phyloP scores from a whole-genome alignment of 2,329 filamentous ascomycete genomes.

The Phyllosticta paracitricarpa region DNA sequence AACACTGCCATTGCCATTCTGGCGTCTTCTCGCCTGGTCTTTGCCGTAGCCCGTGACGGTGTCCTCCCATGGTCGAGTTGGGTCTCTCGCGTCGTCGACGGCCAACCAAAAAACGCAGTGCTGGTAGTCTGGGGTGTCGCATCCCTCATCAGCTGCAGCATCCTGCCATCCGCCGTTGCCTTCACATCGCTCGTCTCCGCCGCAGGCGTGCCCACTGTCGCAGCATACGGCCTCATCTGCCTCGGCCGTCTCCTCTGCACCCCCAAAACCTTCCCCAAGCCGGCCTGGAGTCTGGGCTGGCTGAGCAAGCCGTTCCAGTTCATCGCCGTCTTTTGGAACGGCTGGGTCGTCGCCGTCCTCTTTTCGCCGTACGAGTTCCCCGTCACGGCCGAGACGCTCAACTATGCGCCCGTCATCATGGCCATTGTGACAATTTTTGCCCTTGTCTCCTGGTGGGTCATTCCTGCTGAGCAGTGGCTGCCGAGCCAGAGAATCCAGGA shows the following conservation, averaged over 20 bases:
- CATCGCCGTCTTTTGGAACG: slow-evolving; percentile 29
- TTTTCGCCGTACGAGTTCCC: slow-evolving; percentile 30
- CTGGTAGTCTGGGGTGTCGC: slow-evolving; percentile 48
- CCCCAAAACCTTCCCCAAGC: slow-evolving; percentile 25
- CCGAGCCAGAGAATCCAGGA: slow-evolving; percentile 13
- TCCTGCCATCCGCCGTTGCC: slow-evolving; percentile 42
- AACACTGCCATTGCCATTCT: slow-evolving; percentile 52
- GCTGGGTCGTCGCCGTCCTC: slow-evolving; percentile 28
- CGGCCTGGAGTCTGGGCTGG: slow-evolving; percentile 26
- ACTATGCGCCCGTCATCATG: slow-evolving; percentile 30
- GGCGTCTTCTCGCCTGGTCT: slow-evolving; percentile 51
- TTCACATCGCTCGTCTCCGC: slow-evolving; percentile 30
- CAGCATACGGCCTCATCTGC: slow-evolving; percentile 25
- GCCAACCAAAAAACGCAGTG: slow-evolving; percentile 50
- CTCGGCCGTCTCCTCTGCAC: slow-evolving; percentile 29
- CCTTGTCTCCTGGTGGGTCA: slow-evolving; percentile 25
- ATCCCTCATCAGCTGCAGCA: slow-evolving; percentile 48
- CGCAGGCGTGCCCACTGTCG: slow-evolving; percentile 31
- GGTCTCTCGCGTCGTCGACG: slow-evolving; percentile 44
- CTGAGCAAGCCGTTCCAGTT: slow-evolving; percentile 27
- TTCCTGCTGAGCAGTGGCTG: slow-evolving; percentile 28
- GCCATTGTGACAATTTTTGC: slow-evolving; percentile 30
- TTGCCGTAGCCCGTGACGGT: slow-evolving; percentile 52
- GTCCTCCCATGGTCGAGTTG: slow-evolving; percentile 50
- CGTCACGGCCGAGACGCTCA: slow-evolving; percentile 24